Conservation (phyloP, 108 stramenopile species). For the Parmales sp. region DNA sequence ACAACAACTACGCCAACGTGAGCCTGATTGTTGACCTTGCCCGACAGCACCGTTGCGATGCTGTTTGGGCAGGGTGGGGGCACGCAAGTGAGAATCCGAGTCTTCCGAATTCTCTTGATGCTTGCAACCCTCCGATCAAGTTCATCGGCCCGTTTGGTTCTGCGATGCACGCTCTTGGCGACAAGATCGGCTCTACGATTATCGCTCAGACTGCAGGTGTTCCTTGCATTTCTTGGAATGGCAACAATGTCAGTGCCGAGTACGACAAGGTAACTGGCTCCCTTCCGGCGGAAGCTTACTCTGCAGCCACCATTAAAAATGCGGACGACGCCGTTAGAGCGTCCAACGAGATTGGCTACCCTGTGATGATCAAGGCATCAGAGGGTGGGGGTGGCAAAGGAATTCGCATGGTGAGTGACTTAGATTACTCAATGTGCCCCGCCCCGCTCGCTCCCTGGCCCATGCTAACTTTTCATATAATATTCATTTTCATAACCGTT, state of each 20-base stretch:
- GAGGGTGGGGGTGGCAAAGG: constrained; percentile 99
- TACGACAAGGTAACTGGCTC: constrained; percentile 61
- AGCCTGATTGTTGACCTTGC: constrained; percentile 97
- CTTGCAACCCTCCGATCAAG: constrained; percentile 67
- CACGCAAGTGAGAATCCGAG: constrained; percentile 96
- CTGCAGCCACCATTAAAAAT: constrained; percentile 68
- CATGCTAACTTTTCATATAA: too few species aligned
- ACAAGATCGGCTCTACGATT: constrained; percentile 97
- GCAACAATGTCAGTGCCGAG: constrained; percentile 58
- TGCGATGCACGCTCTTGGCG: constrained; percentile 97
- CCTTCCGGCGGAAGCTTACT: constrained; percentile 72
- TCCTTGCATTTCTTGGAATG: constrained; percentile 97
- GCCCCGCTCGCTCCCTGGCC: not conserved
- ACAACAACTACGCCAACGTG: constrained; percentile 99
- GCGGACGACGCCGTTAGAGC: constrained; percentile 65
- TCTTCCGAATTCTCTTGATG: constrained; percentile 79
- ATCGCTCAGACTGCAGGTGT: constrained; percentile 97
- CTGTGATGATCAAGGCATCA: constrained; percentile 98
- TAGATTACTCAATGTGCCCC: not conserved
- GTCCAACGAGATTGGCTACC: constrained; percentile 81
- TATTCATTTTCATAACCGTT: too few species aligned
- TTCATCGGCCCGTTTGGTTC: constrained; percentile 96
- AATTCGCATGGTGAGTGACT: constrained; percentile 48
- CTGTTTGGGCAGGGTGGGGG: constrained; percentile 99
- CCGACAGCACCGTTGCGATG: constrained; percentile 89